These are phyloP conservation scores for Kingdonia uniflora DNA, from an alignment of 164 flowering plant genomes.

Conservation along the genomic window DNA sequence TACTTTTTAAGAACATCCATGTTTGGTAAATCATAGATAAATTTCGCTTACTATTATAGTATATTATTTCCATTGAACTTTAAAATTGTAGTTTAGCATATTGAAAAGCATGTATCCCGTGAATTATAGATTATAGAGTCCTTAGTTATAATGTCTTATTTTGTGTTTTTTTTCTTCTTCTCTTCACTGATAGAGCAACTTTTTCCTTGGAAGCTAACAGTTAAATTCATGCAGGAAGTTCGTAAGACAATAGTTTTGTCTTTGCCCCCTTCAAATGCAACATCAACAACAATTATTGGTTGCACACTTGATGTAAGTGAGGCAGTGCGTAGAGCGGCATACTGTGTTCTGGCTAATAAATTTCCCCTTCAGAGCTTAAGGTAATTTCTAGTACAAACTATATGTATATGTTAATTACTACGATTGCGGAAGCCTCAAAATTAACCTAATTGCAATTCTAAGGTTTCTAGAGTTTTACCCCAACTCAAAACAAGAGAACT, in stretches of 20 bases:
- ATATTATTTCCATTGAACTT: no score
- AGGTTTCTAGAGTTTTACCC: no score
- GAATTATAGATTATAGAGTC: not conserved
- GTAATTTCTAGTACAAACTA: slow-evolving; percentile 26
- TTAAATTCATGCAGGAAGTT: slow-evolving; percentile 56
- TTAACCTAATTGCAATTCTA: no score
- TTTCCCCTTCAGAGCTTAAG: slow-evolving; percentile 95
- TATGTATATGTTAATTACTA: no score
- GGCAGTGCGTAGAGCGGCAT: slow-evolving; percentile 80
- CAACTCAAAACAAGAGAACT: no score
- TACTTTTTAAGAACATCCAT: no score
- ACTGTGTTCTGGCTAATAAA: slow-evolving; percentile 68
- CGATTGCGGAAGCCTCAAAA: no score
- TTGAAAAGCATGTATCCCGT: no score
- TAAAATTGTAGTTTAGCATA: no score
- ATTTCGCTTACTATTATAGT: no score
- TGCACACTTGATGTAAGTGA: slow-evolving; percentile 82
- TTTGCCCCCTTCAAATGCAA: slow-evolving; percentile 72
- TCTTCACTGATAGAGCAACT: not conserved
- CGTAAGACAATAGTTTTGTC: slow-evolving; percentile 73
- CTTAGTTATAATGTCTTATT: not conserved
- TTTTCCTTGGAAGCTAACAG: not conserved
- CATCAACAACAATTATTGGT: slow-evolving; percentile 53
- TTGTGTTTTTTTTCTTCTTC: not conserved
- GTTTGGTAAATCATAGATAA: no score